Evolutionary conservation across 495 filamentous ascomycete species (phyloP).

Genomic region (Penicillium angulare): DNA sequence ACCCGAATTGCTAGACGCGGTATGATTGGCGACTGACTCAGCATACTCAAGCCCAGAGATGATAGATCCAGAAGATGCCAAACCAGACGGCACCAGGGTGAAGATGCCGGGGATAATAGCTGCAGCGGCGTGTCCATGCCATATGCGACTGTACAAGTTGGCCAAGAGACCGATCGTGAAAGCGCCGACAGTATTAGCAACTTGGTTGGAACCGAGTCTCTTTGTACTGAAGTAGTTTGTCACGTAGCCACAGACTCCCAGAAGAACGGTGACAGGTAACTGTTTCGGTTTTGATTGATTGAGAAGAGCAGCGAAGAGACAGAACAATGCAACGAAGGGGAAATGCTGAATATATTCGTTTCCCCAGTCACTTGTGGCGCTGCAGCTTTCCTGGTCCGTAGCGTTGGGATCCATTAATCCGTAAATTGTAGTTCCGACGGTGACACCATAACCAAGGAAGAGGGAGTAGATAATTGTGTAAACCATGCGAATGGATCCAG

Average conservation of each 20-base stretch:
- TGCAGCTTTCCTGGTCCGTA: slow-evolving; percentile 64
- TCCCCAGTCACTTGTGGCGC: slow-evolving; percentile 34
- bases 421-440: slow-evolving; percentile 87
- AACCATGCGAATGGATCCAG: slow-evolving; percentile 87
- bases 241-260: slow-evolving; percentile 74
- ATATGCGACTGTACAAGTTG: slow-evolving; percentile 77
- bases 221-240: slow-evolving; percentile 74
- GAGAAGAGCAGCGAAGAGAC: slow-evolving; percentile 73
- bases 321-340: slow-evolving; percentile 68
- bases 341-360: slow-evolving; percentile 45
- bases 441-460: slow-evolving; percentile 93
- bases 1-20: not conserved
- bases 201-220: slow-evolving; percentile 68
- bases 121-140: slow-evolving; percentile 78
- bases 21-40: slow-evolving; percentile 55
- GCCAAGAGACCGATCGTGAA: slow-evolving; percentile 79
- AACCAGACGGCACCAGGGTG: slow-evolving; percentile 82
- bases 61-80: slow-evolving; percentile 76
- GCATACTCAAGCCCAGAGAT: slow-evolving; percentile 75
- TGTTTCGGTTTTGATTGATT: slow-evolving; percentile 88
- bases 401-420: slow-evolving; percentile 74
- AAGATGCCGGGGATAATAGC: slow-evolving; percentile 91
- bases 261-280: slow-evolving; percentile 72
- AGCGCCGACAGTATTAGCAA: slow-evolving; percentile 79
- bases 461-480: slow-evolving; percentile 92